A percentile compares a stretch with the other conserved stretches of the same genome.
phyloP scores from a whole-genome alignment of 441 rosid species.

The Metrosideros polymorpha region DNA sequence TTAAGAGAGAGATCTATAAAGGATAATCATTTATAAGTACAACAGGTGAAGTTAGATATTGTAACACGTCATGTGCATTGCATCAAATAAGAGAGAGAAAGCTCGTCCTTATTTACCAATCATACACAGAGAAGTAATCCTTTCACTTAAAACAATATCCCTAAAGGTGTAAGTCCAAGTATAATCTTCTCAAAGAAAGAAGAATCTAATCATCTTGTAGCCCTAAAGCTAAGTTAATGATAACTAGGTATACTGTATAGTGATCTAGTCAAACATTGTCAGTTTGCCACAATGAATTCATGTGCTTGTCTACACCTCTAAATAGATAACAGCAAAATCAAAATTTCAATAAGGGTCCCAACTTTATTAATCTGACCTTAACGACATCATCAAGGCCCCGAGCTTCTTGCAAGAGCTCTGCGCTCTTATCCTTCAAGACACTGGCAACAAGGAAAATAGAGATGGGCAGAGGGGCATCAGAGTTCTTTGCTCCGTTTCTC shows the following conservation, averaged over 20 bases:
- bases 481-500: conserved; percentile 40
- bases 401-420: conserved; percentile 67
- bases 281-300: not conserved
- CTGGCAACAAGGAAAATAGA: conserved; percentile 93
- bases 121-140: not conserved
- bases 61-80: not conserved
- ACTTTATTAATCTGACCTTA: conserved; percentile 36
- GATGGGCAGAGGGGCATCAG: conserved; percentile 78
- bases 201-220: not conserved
- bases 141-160: not conserved
- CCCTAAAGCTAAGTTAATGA: not conserved
- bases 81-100: not conserved
- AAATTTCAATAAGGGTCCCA: not conserved
- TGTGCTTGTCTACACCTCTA: not conserved
- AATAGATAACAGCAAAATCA: not conserved
- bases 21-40: not conserved
- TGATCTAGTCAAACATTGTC: not conserved
- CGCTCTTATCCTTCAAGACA: conserved; percentile 88
- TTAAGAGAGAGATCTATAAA: not conserved
- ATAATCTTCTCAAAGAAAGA: not conserved
- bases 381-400: conserved; percentile 95
- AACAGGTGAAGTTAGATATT: not conserved
- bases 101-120: not conserved
- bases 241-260: not conserved
- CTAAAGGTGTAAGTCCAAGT: not conserved